Evolutionary conservation across 208 protist species (phyloP), one percentile per base, ranked within the genome.

Genomic region (Balamuthia mandrillaris): DNA sequence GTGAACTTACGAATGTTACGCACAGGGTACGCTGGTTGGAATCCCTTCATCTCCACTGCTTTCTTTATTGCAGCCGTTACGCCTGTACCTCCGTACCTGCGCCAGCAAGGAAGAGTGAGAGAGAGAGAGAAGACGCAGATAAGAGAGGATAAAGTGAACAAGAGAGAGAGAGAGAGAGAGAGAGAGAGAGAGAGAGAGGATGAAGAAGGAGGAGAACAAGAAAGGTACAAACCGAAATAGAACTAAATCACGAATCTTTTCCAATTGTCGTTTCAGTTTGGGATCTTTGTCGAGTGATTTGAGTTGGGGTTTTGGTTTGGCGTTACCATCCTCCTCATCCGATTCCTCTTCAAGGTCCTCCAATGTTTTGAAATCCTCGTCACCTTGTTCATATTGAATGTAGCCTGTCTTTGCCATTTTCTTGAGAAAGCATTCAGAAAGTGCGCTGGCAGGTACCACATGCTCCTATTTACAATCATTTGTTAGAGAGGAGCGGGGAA

Each of bases 171-270:
- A n/a, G n/a, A n/a, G n/a, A n/a, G n/a, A n/a, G n/a, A n/a, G n/a
- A n/a, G n/a, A n/a, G n/a, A n/a, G n/a, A n/a, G n/a, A n/a, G n/a
- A n/a, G n/a, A n/a, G n/a, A n/a, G n/a, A n/a, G n/a, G n/a, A n/a
- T n/a, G n/a, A n/a, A n/a, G n/a, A n/a, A n/a, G n/a, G n/a, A n/a
- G n/a, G n/a, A n/a, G n/a, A n/a, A n/a, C n/a, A 56, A 56, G 49
- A 56, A n/a, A 56, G 18, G 18, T 27, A 56, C 49, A 56, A 56
- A 70, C 61, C 61, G 35, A 75, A 90, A 91, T 12, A 91, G 74
- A 4, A 91, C 87, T 29, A 91, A 45, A 45, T 91, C 89, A 78
- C 52, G 49, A 6, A 91, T 79, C 58, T 91, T 91, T 16, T 90
- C 87, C 72, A 81, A 4, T 81, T 51, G 3, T 81, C 72, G 14